Percentiles rank a stretch among this genome's conserved stretches.
These are phyloP conservation scores for Phytophthora boehmeriae DNA, from an alignment of 352 stramenopile species.

Conservation along the genomic window DNA sequence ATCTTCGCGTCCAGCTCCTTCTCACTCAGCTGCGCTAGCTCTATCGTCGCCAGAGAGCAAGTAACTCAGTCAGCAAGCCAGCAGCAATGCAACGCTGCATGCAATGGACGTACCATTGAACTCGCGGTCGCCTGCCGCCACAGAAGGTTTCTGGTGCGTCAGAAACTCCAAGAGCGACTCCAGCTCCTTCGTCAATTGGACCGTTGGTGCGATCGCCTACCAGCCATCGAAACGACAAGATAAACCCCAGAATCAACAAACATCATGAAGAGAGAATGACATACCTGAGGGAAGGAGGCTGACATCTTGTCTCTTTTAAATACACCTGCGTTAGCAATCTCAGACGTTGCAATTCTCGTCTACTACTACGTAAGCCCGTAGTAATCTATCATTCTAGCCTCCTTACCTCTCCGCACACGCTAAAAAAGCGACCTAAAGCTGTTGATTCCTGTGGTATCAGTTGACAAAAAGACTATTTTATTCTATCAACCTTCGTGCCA, in stretches of 20 bases:
- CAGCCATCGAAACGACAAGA: neutral
- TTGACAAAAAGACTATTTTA: too few species aligned
- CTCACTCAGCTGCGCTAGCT: conserved; percentile 53
- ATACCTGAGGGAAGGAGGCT: conserved; percentile 30
- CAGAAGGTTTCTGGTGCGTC: conserved; percentile 45
- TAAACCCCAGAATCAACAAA: conserved; percentile 2
- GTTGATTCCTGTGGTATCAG: too few species aligned
- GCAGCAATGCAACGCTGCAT: neutral
- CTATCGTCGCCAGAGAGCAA: conserved; percentile 23
- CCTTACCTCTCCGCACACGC: too few species aligned
- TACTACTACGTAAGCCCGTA: too few species aligned
- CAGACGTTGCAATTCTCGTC: too few species aligned
- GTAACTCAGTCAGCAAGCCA: neutral
- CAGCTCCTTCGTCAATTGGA: conserved; percentile 58
- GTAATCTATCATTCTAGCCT: too few species aligned
- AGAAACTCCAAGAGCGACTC: conserved; percentile 67
- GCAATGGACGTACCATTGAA: conserved; percentile 30
- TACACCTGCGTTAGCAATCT: too few species aligned
- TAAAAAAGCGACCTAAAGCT: too few species aligned
- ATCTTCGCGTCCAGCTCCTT: conserved; percentile 76
- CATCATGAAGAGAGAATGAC: neutral
- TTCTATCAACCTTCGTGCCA: too few species aligned
- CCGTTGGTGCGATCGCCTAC: conserved; percentile 58
- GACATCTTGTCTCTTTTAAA: conserved; percentile 17
- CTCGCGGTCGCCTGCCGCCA: conserved; percentile 40